Evolutionary conservation across 345 rosid species (phyloP).

Genomic region (Erodium maritimum): DNA sequence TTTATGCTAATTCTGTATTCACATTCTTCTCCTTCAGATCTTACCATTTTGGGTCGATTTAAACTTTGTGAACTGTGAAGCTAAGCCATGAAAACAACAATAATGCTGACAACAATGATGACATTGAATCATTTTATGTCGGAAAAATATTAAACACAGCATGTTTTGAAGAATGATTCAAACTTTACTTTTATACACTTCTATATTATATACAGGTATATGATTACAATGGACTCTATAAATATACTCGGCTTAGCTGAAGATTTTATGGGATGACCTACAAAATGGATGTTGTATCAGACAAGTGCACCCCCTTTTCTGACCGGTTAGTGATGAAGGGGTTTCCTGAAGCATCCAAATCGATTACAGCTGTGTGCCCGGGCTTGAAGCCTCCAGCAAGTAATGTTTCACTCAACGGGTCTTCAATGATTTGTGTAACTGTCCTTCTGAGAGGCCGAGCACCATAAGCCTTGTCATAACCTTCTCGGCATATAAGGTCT

Average conservation of each 20-base stretch:
- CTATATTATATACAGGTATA: neutral
- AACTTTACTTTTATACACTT: neutral
- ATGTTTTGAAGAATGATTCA: too few species aligned
- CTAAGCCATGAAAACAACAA: too few species aligned
- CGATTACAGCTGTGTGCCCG: conserved; percentile 67
- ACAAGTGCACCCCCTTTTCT: conserved; percentile 30
- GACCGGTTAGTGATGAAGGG: conserved; percentile 42
- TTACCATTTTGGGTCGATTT: too few species aligned
- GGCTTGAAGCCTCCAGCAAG: conserved; percentile 61
- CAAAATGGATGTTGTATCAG: conserved; percentile 41
- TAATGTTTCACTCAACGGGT: conserved; percentile 77
- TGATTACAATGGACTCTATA: neutral
- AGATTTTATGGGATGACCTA: neutral
- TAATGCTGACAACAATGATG: too few species aligned
- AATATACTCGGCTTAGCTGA: too few species aligned
- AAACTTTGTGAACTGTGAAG: too few species aligned
- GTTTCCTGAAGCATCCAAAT: conserved; percentile 68
- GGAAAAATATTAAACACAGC: too few species aligned
- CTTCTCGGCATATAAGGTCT: conserved; percentile 70
- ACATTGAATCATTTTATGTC: too few species aligned
- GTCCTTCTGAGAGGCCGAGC: conserved; percentile 87
- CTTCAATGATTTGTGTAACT: conserved; percentile 62
- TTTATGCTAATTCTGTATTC: too few species aligned
- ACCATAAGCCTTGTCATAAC: conserved; percentile 65
- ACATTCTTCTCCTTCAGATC: too few species aligned